Base-by-base conservation (phyloP, 345 rosid species). In the Gossypium sturtianum region DNA sequence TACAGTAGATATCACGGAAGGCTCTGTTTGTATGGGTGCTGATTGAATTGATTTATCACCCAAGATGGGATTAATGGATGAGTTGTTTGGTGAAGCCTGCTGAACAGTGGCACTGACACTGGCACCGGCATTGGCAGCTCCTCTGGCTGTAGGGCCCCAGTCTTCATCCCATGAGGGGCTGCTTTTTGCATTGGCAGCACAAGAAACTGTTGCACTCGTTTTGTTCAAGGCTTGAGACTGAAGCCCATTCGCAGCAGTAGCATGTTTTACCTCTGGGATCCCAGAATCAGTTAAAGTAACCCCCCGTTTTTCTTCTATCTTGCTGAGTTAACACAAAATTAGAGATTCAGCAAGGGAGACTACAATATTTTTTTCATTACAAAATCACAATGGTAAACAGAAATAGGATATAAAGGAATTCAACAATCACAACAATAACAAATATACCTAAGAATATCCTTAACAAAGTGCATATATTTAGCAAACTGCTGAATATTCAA, bases 401-500 rank as follows among this genome's bases (percentile, higher is more conserved):
- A 77, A 60, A 34, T 51, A 20, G 38, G 49, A 10, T 52, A 63
- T 19, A 1, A 23, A 43, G 17, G 64, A 23, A 60, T 25, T 4
- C 38, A 23, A 65, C 20, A 13, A 53, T 44, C 66, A 81, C 20
- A 38, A 51, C 12, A 20, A 56, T 19, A 52, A 67, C 61, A 64
- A 22, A 12, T 20, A 59, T 77, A 93, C 99, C 99, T 90, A 81
- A 95, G 89, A 72, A 90, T 76, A 80, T 95, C 97, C 82, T 93
- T 95, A 56, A 93, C 91, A 83, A 95, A 95, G 75, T 83, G 86
- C 96, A 95, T 91, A 80, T 90, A 95, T 79, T 95, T 95, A 41
- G 99, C 93, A 79, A 95, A 95, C 66, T 91, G 98, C 83, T 95
- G 98, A 75, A 90, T 90, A 76, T 86, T 93, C 76, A 95, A 85